Evolutionary conservation across 2,329 filamentous ascomycete genomes (phyloP), one percentile per base, ranked within the genome.

Genomic region (Hawksworthiomyces lignivorus): DNA sequence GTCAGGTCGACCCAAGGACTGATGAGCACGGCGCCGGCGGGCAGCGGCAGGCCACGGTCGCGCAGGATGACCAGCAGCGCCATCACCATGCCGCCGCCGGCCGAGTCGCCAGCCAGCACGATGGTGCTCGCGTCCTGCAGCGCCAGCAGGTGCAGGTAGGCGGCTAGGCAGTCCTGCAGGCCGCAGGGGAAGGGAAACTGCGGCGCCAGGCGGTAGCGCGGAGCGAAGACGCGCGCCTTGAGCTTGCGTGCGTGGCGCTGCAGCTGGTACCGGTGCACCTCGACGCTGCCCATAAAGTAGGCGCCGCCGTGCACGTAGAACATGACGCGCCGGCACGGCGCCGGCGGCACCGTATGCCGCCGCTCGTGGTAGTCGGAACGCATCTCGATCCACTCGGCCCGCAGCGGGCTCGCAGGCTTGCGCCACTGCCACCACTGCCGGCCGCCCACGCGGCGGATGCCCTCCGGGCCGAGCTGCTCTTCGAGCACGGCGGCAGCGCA

Each of bases 331-430:
- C 37, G 39, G 10, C 36, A 75, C 18, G 73, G 70, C 36, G 77
- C 75, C 14, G 65, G 65, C 1, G 65, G 8, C 24, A 8, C 64
- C n/a, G n/a, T n/a, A 55, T 75, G 76, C 58, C 80, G 82, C 44
- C 87, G 77, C 56, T 84, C 80, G 46, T 82, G 70, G 55, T 86
- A 82, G 59, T 97, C 84, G 39, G 79, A 73, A 51, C 78, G 81
- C 89, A 96, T 96, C 70, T 97, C 92, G 51, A 98, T 87, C 90
- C 89, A 97, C 59, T 98, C 90, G 1, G 84, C 88, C 54, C 80
- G 79, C 21, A 96, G 65, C 1, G 79, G 70, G 35, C 65, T 72
- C 20, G 77, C 72, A 5, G 77, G 75, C 41, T 78, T 75, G 39
- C 86, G 75, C 88, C 88, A 95, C 63, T 87, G 77, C 90, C 90